Conservation (phyloP, 352 stramenopile species). For the Globisporangium alternatum region DNA sequence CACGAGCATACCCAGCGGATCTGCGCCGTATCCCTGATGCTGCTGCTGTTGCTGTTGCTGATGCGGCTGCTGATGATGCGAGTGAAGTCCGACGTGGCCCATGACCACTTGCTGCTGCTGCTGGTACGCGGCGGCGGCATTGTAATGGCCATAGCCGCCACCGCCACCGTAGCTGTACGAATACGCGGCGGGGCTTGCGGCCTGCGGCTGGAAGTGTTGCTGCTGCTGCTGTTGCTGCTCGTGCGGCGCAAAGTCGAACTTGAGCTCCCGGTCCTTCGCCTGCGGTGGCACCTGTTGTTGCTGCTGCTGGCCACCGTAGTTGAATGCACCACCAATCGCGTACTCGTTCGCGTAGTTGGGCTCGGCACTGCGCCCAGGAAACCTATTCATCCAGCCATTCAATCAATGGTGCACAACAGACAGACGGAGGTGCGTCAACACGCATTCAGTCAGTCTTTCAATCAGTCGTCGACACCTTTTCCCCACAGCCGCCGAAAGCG, state of each 20-base stretch:
- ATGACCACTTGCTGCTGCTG: slow-evolving; percentile 21
- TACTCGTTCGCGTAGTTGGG: slow-evolving; percentile 24
- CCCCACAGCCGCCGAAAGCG: neutral
- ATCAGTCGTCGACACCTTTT: neutral
- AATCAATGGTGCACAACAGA: slow-evolving; percentile 1
- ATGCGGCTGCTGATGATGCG: slow-evolving; percentile 25
- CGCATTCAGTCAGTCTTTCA: neutral
- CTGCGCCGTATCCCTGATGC: slow-evolving; percentile 30
- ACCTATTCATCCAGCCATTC: slow-evolving; percentile 10
- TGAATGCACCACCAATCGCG: slow-evolving; percentile 14
- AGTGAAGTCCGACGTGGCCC: slow-evolving; percentile 6
- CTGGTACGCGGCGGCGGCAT: neutral
- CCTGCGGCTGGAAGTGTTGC: slow-evolving; percentile 21
- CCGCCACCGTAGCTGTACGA: slow-evolving; percentile 28
- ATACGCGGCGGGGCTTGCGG: slow-evolving; percentile 20
- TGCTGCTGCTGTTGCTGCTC: slow-evolving; percentile 32
- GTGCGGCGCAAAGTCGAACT: slow-evolving; percentile 21
- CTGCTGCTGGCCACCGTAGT: slow-evolving; percentile 19
- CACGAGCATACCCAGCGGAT: slow-evolving; percentile 52
- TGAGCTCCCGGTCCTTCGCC: slow-evolving; percentile 9
- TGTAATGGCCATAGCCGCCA: slow-evolving; percentile 23
- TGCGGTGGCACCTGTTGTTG: slow-evolving; percentile 12
- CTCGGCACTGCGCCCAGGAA: slow-evolving; percentile 8
- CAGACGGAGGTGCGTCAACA: neutral
- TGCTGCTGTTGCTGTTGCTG: slow-evolving; percentile 30